Evolutionary conservation across 2,329 filamentous ascomycete species (phyloP), one percentile per base, ranked within the genome.

Genomic region (Allantophomopsis lycopodina): DNA sequence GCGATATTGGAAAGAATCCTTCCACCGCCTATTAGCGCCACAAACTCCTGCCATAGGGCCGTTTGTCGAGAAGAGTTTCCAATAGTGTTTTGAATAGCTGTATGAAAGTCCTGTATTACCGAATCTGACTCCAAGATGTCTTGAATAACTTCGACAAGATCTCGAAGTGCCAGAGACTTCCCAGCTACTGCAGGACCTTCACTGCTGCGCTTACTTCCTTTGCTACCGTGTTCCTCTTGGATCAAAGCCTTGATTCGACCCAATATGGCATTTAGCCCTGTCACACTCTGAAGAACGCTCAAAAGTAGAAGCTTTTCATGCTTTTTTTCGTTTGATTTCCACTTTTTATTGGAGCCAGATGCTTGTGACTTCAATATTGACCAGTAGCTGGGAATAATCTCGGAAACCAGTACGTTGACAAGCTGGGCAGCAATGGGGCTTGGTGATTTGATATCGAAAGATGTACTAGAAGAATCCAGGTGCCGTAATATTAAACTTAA

Each of bases 361-460:
- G 36, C 8, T n/a, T 60, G 62, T 42, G 72, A 68, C 31, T 65
- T 60, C 13, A 89, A 53, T 7, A 75, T 51, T 3, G 66, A 55
- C 89, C 91, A 96, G 59, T 89, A 94, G 53, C 88, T 83, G 2
- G 84, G 83, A 7, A 86, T 64, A 18, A 83, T 87, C 23, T 78
- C 73, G 13, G 72, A 78, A 42, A 93, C 76, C 30, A 98, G 62
- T 3, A 74, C 63, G 52, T 87, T 79, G 39, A 89, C 66, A 23
- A 95, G 73, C 49, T 87, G 83, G 15, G 85, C 77, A 41, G 77
- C 73, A 44, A 75, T 62, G 1, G 88, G 78, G 23, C 71, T 71
- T 3, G 85, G 79, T 2, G 64, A 57, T 35, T 67, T 64, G 37
- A 89, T 68, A 48, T 72, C 70, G 52, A 81, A 75, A 4, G 45